phyloP scores from a whole-genome alignment of 2,329 filamentous ascomycete genomes.

The Massarina eburnea region DNA sequence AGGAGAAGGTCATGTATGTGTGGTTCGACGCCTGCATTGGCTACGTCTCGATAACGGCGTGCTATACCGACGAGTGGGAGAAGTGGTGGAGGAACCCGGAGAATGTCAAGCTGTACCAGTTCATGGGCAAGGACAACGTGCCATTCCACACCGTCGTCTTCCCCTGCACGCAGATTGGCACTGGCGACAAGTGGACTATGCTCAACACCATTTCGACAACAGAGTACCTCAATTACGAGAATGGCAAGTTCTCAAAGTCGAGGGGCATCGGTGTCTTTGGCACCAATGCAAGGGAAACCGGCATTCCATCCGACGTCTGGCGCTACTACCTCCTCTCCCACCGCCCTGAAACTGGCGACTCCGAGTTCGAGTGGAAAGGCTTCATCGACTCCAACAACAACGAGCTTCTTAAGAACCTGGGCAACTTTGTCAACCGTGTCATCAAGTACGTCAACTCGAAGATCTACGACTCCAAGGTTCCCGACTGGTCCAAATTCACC shows the following conservation, averaged over 20 bases:
- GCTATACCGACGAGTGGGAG: constrained; percentile 87
- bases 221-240: constrained; percentile 60
- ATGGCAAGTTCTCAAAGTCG: constrained; percentile 84
- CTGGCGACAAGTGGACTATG: constrained; percentile 83
- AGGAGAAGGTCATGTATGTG: constrained; percentile 85
- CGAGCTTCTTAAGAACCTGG: constrained; percentile 76
- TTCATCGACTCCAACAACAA: constrained; percentile 88
- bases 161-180: constrained; percentile 83
- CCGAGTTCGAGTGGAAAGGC: constrained; percentile 85
- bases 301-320: constrained; percentile 85
- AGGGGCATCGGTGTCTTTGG: constrained; percentile 89
- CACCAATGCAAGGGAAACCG: constrained; percentile 83
- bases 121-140: constrained; percentile 92
- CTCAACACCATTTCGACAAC: constrained; percentile 86
- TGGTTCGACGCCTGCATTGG: constrained; percentile 94
- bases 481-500: constrained; percentile 63
- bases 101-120: constrained; percentile 82
- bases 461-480: constrained; percentile 67
- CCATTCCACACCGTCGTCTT: constrained; percentile 91
- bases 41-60: constrained; percentile 92
- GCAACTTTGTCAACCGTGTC: constrained; percentile 60
- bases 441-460: constrained; percentile 74
- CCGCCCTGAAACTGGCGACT: constrained; percentile 81
- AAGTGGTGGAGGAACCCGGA: constrained; percentile 93
- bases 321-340: constrained; percentile 86